phyloP scores from a whole-genome alignment of 768 basidiomycete genomes.

The Suillus ampliporus region DNA sequence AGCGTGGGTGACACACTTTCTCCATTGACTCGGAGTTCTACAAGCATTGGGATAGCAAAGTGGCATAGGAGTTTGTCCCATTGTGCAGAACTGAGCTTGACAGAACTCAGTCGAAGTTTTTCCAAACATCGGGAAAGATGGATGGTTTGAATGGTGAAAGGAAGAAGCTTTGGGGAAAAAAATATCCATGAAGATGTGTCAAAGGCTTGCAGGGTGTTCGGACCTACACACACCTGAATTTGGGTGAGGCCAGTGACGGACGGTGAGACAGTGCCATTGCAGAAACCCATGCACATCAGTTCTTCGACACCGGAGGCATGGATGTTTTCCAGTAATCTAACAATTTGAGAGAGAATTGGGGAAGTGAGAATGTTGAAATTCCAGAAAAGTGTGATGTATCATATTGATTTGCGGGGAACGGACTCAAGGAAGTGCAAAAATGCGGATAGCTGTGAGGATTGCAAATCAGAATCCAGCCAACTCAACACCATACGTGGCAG shows the following conservation, averaged over 20 bases:
- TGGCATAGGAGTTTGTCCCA: no score
- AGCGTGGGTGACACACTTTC: no score
- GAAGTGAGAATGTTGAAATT: not conserved
- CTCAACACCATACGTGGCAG: not conserved
- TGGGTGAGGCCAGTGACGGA: no score
- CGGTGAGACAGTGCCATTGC: no score
- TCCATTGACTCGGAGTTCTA: no score
- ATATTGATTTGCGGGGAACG: not conserved
- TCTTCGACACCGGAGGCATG: not conserved
- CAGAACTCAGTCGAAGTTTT: no score
- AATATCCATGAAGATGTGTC: not conserved
- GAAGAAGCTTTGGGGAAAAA: not conserved
- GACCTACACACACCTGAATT: no score
- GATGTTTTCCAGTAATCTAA: not conserved
- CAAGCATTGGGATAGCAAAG: no score
- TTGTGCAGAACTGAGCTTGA: no score
- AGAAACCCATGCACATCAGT: not conserved
- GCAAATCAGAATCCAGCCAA: not conserved
- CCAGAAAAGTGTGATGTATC: not conserved
- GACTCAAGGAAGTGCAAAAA: not conserved
- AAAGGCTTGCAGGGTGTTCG: not conserved
- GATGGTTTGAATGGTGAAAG: not conserved
- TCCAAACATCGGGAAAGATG: no score
- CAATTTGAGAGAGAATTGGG: not conserved
- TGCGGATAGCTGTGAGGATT: not conserved